Evolutionary conservation across 2,329 filamentous ascomycete genomes (phyloP).

Genomic region (Penicillium sp.): DNA sequence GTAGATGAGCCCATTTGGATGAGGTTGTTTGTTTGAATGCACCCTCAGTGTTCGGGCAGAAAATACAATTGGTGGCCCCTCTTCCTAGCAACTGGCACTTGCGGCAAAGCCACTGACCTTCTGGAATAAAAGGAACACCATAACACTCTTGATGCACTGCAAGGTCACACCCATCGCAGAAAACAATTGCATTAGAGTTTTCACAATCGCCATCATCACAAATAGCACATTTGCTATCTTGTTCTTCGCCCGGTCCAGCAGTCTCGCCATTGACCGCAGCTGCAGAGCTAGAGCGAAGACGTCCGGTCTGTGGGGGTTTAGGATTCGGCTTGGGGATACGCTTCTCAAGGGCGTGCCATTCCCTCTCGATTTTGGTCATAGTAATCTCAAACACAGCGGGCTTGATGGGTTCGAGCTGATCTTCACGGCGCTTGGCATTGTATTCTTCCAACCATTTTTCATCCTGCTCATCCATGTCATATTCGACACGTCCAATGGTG

Average conservation of each 20-base stretch:
- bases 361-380: slow-evolving; percentile 98
- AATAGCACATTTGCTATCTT: slow-evolving; percentile 95
- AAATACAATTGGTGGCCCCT: slow-evolving; percentile 91
- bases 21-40: slow-evolving; percentile 98
- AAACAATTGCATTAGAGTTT: slow-evolving; percentile 98
- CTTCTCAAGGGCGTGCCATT: slow-evolving; percentile 95
- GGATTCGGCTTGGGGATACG: slow-evolving; percentile 95
- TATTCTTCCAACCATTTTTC: slow-evolving; percentile 89
- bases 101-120: slow-evolving; percentile 96
- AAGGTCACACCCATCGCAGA: slow-evolving; percentile 95
- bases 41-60: slow-evolving; percentile 95
- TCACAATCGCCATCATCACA: slow-evolving; percentile 99
- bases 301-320: slow-evolving; percentile 90
- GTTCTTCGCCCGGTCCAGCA: slow-evolving; percentile 76
- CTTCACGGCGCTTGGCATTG: slow-evolving; percentile 71
- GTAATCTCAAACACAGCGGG: slow-evolving; percentile 95
- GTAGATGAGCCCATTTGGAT: slow-evolving; percentile 92
- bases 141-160: slow-evolving; percentile 99
- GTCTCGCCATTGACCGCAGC: slow-evolving; percentile 94
- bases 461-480: slow-evolving; percentile 99
- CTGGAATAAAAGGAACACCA: slow-evolving; percentile 95
- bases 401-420: slow-evolving; percentile 77
- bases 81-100: slow-evolving; percentile 95
- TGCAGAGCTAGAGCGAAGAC: slow-evolving; percentile 87
- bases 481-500: slow-evolving; percentile 80